Conservation (phyloP, 495 filamentous ascomycete species). For the Trichoderma reesei region DNA sequence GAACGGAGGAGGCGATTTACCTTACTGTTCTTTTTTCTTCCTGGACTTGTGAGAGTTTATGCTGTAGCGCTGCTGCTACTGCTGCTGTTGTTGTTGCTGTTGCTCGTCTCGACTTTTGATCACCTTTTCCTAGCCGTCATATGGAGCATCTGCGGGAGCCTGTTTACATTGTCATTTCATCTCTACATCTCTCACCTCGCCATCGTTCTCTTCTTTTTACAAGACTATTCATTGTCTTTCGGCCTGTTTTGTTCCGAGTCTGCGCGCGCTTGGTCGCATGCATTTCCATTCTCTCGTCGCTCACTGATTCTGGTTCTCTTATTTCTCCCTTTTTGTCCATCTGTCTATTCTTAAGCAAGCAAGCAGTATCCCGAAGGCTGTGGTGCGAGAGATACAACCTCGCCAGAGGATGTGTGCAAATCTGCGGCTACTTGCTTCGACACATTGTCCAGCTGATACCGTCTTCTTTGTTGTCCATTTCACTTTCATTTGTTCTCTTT, state of each 20-base stretch:
- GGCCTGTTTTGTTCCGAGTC: not conserved
- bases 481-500: not conserved
- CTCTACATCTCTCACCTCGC: not conserved
- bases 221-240: not conserved
- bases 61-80: not conserved
- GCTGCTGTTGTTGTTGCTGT: not conserved
- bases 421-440: not conserved
- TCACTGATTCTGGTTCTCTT: not conserved
- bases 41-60: not conserved
- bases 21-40: too few relatives aligned
- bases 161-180: not conserved
- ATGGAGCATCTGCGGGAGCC: not conserved
- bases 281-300: not conserved
- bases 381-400: not conserved
- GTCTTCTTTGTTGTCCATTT: not conserved
- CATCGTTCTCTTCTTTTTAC: not conserved
- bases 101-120: not conserved
- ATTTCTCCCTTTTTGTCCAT: not conserved
- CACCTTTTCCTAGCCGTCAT: not conserved
- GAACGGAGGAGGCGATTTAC: not conserved
- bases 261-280: not conserved
- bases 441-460: not conserved
- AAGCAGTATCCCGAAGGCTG: not conserved
- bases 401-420: not conserved
- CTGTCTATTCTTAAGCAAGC: not conserved